Conservation (phyloP, 2,329 filamentous ascomycete species). For the Myriosclerotinia scirpicola region DNA sequence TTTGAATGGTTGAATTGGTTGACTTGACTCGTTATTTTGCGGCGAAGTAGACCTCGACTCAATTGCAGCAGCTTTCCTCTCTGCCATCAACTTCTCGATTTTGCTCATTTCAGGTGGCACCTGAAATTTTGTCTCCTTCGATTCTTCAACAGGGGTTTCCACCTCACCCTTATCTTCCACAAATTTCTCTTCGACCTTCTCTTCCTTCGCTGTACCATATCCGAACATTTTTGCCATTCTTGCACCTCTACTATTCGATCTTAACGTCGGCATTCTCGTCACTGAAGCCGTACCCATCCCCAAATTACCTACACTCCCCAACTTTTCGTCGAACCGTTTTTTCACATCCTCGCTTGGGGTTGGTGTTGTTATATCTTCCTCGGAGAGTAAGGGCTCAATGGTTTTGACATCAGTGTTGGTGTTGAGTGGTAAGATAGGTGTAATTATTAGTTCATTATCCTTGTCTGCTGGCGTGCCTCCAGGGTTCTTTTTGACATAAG, state of each 20-base stretch:
- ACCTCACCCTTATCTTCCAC: not conserved
- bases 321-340: slow-evolving; percentile 14
- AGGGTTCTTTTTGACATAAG: slow-evolving; percentile 29
- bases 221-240: slow-evolving; percentile 33
- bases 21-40: not conserved
- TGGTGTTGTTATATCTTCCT: not conserved
- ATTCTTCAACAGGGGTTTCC: not conserved
- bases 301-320: slow-evolving; percentile 17
- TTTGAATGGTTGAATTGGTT: not conserved
- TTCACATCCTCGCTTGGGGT: not conserved
- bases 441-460: not conserved
- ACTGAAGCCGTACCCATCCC: slow-evolving; percentile 15
- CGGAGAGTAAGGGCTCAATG: not conserved
- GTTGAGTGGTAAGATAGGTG: not conserved
- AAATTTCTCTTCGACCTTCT: slow-evolving; percentile 10
- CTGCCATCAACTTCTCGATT: slow-evolving; percentile 10
- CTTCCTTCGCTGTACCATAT: slow-evolving; percentile 23
- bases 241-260: slow-evolving; percentile 27
- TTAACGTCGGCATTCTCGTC: slow-evolving; percentile 17
- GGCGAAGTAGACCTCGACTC: slow-evolving; percentile 2
- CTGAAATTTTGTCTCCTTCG: slow-evolving; percentile 1
- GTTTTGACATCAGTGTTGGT: not conserved
- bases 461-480: slow-evolving; percentile 4
- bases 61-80: slow-evolving; percentile 18
- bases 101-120: slow-evolving; percentile 8